phyloP scores from a whole-genome alignment of 1,284 basidiomycete genomes.

The Rhodotorula mucilaginosa region DNA sequence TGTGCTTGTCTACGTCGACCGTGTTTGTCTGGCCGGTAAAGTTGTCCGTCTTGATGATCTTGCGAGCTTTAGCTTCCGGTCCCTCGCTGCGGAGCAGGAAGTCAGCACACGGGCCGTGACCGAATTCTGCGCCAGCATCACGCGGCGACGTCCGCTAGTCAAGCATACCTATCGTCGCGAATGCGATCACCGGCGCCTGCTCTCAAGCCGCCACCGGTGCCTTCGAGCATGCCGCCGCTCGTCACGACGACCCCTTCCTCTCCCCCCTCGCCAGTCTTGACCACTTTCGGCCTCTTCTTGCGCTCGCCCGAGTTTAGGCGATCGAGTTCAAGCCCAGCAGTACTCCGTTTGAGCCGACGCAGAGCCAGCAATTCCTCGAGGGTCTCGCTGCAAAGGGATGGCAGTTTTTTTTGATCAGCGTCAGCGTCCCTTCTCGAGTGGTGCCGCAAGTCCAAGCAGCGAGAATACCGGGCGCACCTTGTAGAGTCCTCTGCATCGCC shows the following conservation, averaged over 20 bases:
- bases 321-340: slow-evolving; percentile 79
- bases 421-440: background rate
- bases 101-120: background rate
- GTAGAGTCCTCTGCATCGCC: slow-evolving; percentile 13
- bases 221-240: slow-evolving; percentile 37
- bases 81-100: slow-evolving; percentile 53
- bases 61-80: slow-evolving; percentile 58
- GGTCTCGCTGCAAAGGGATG: slow-evolving; percentile 44
- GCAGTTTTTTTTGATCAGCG: background rate
- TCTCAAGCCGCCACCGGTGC: slow-evolving; percentile 27
- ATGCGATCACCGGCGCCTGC: slow-evolving; percentile 19
- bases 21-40: slow-evolving; percentile 96
- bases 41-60: slow-evolving; percentile 76
- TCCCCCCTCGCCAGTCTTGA: slow-evolving; percentile 55
- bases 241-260: slow-evolving; percentile 7
- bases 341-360: slow-evolving; percentile 66
- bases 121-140: background rate
- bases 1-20: slow-evolving; percentile 95
- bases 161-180: slow-evolving; percentile 53
- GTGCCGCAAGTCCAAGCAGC: background rate
- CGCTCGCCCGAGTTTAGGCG: slow-evolving; percentile 79
- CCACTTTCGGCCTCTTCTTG: slow-evolving; percentile 53
- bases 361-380: slow-evolving; percentile 81
- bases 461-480: background rate
- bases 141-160: background rate